Evolutionary conservation across 139 green algal species (phyloP).

Genomic region (Asterochloris erici): DNA sequence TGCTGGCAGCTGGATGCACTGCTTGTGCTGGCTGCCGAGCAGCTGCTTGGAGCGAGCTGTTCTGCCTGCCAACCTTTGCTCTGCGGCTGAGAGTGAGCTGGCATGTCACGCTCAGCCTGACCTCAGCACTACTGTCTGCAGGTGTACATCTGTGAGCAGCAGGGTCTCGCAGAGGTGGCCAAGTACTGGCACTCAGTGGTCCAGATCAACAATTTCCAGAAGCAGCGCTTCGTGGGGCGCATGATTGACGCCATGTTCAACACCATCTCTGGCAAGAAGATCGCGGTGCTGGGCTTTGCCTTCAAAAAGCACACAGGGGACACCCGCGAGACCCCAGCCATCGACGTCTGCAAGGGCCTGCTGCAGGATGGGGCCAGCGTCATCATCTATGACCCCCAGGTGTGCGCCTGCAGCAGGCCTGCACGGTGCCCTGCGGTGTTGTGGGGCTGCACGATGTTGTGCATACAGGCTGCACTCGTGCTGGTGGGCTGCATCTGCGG

Average conservation of each 20-base stretch:
- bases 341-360: slow-evolving; percentile 91
- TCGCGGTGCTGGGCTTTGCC: slow-evolving; percentile 95
- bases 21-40: too few species aligned
- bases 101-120: too few species aligned
- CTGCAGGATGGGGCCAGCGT: slow-evolving; percentile 57
- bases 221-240: slow-evolving; percentile 93
- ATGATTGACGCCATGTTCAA: slow-evolving; percentile 99
- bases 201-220: slow-evolving; percentile 99
- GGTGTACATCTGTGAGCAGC: slow-evolving; percentile 93
- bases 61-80: too few species aligned
- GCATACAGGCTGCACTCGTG: too few species aligned
- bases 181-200: slow-evolving; percentile 95
- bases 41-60: too few species aligned
- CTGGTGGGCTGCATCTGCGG: not conserved
- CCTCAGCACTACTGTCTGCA: too few species aligned
- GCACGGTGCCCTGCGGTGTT: too few species aligned
- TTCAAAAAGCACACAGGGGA: slow-evolving; percentile 98
- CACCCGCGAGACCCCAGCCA: slow-evolving; percentile 97
- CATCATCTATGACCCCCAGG: slow-evolving; percentile 92
- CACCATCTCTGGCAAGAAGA: slow-evolving; percentile 94
- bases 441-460: not conserved
- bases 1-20: too few species aligned
- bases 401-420: slow-evolving; percentile 13
- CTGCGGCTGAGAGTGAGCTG: too few species aligned
- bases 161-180: slow-evolving; percentile 90